Base-by-base conservation (phyloP, 805 yeast species). In the Yamadazyma phyllophila region DNA sequence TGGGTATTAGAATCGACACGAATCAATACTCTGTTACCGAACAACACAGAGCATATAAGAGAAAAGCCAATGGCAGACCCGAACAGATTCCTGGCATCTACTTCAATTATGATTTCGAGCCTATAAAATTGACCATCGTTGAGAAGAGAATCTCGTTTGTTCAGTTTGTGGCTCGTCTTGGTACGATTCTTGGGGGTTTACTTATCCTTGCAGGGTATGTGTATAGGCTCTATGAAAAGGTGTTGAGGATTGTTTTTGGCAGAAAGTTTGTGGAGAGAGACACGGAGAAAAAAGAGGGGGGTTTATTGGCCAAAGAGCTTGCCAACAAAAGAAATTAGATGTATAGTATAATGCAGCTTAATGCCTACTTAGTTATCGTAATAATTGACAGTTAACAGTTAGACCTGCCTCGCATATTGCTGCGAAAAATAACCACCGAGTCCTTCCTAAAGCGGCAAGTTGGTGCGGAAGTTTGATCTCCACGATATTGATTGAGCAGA, bases 101-200 rank as follows among this genome's bases (percentile, higher is more conserved):
- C 57, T 80, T 94, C 69, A 80, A 77, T 45, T 92, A 91, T 62
- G 89, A 89, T 53, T 89, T 94, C 61, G 98, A 94, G 57, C 92
- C 97, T 3, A 79, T 94, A 36, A 77, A 82, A 38, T 74, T 94
- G 54, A 65, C 78, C 3, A 74, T 90, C 15, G 73, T 73, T 20
- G 97, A 92, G 58, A 73, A 67, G 44, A 75, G 98, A 51, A 71
- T 92, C 34, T 76, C 92, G 3, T 92, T 92, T 60, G 60, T 81
- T 35, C 88, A 84, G 56, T 92, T 92, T 64, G 66, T 89, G 7
- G 80, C 89, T 9, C 78, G 91, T 53, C 65, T 91, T 40, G 84
- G 85, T 7, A 91, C 96, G 2, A 84, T 92, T 11, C 60, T 83
- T 15, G 96, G 97, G 11, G 97, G 97, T 10, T 65, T 89, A 11